Base-by-base conservation (phyloP, 1,284 basidiomycete genomes). In the Pyrrhoderma noxium region DNA sequence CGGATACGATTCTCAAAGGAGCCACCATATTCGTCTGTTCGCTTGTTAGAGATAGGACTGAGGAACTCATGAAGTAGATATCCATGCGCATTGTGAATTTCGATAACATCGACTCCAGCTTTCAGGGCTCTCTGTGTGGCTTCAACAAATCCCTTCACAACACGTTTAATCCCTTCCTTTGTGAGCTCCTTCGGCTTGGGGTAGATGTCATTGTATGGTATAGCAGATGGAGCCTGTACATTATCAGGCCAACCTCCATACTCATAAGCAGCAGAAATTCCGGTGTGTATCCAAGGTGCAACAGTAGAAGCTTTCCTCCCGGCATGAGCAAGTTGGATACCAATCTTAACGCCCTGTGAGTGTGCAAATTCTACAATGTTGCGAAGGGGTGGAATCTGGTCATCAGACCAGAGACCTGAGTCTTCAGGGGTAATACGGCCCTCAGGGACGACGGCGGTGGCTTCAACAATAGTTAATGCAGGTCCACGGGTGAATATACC, bases 271-370 rank as follows among this genome's bases (percentile, higher is more conserved):
- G 25, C 55, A 3, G 47, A 41, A 27, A 42, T 36, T 39, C 44
- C 18, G 25, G 46, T 31, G 25, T 31, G 11, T 8, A 74, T 65
- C 74, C 75, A 79, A 1, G 75, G 73, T 1, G 72, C 65, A 18
- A 73, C 61, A 0, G 69, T 73, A 14, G 70, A 73, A 1, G 79
- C 77, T 62, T 85, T 85, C 39, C 82, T 63, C 0, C 82, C 82
- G 0, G 77, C 79, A 56, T 84, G 81, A 0, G 75, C 76, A 38
- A 85, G 70, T 61, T 85, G 82, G 49, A 85, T 70, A 11, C 78
- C 82, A 11, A 80, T 70, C 31, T 66, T 65, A 35, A 67, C 54
- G 37, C 70, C 66, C 57, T 79, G 69, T 16, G 71, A 62, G 58
- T 82, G 78, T 25, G 76, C 70, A 55, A 76, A 77, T 38, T 77